These are phyloP conservation scores for Tremellales sp. DNA, from an alignment of 1,284 basidiomycete species.

Conservation along the genomic window DNA sequence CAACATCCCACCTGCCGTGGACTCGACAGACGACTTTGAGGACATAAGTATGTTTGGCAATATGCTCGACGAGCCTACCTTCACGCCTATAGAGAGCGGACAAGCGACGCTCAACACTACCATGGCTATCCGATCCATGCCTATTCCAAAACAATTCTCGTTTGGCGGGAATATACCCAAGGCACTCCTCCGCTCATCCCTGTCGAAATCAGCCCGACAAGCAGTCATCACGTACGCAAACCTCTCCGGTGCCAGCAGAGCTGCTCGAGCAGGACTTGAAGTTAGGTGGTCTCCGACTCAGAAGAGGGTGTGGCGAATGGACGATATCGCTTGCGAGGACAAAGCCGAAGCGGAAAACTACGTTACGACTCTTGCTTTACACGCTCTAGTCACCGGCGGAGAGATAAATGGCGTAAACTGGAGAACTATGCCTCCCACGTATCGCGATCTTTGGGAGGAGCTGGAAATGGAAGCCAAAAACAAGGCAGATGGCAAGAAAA, in stretches of 20 bases:
- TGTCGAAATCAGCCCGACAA: slow-evolving; percentile 59
- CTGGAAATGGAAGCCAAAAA: slow-evolving; percentile 65
- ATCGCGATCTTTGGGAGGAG: slow-evolving; percentile 91
- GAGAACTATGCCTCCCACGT: slow-evolving; percentile 70
- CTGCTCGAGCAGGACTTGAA: slow-evolving; percentile 64
- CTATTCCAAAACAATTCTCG: slow-evolving; percentile 74
- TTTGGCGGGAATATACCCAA: slow-evolving; percentile 38
- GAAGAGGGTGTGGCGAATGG: slow-evolving; percentile 73
- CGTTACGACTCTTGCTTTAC: slow-evolving; percentile 78
- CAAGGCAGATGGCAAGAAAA: slow-evolving; percentile 63
- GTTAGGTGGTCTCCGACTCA: slow-evolving; percentile 66
- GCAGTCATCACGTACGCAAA: slow-evolving; percentile 66
- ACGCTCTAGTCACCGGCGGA: slow-evolving; percentile 60
- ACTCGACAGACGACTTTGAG: slow-evolving; percentile 41
- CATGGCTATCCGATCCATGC: slow-evolving; percentile 68
- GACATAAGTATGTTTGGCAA: slow-evolving; percentile 64
- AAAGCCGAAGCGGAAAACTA: slow-evolving; percentile 84
- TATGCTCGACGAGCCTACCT: slow-evolving; percentile 62
- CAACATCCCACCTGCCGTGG: background rate
- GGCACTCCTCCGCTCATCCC: slow-evolving; percentile 24
- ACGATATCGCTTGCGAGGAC: slow-evolving; percentile 75
- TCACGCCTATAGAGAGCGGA: slow-evolving; percentile 44
- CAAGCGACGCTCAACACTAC: slow-evolving; percentile 54
- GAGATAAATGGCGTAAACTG: slow-evolving; percentile 35
- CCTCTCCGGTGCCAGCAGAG: slow-evolving; percentile 65